These are phyloP conservation scores for Circinella minor DNA, from an alignment of 371 early-diverging fungal genomes.

Conservation along the genomic window DNA sequence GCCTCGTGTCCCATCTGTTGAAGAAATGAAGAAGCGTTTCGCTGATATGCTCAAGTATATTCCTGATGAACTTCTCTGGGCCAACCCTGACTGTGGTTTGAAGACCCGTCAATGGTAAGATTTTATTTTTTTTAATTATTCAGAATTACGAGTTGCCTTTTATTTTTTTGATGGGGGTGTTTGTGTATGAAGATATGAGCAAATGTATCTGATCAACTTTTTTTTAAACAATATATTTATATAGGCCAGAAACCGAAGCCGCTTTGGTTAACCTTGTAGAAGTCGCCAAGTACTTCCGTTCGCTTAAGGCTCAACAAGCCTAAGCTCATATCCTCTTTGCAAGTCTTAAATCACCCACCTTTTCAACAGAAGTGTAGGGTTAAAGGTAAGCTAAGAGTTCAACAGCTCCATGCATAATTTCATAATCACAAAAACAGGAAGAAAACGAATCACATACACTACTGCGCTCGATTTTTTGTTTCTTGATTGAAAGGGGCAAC, in stretches of 20 bases:
- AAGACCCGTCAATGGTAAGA: constrained; percentile 91
- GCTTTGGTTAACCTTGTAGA: constrained; percentile 86
- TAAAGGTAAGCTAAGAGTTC: constrained; percentile 30
- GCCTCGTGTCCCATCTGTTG: constrained; percentile 90
- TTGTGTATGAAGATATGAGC: not conserved
- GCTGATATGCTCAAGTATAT: constrained; percentile 80
- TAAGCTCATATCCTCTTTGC: constrained; percentile 12
- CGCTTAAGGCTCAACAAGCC: constrained; percentile 31
- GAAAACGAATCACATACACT: not conserved
- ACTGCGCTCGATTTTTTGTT: constrained; percentile 10
- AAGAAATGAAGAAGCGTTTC: constrained; percentile 88
- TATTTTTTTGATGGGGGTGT: constrained; percentile 52
- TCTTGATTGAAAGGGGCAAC: constrained; percentile 9
- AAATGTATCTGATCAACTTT: not conserved
- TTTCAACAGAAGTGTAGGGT: constrained; percentile 30
- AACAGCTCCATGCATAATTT: constrained; percentile 25
- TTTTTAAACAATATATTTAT: not conserved
- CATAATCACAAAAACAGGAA: constrained; percentile 5
- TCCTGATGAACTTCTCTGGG: constrained; percentile 82
- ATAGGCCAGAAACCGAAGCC: constrained; percentile 84
- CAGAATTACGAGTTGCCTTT: too few species aligned
- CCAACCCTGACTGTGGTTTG: constrained; percentile 98
- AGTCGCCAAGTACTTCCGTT: constrained; percentile 77
- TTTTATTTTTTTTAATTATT: constrained; percentile 30
- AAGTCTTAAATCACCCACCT: constrained; percentile 19